Conservation (phyloP, 805 yeast genomes). For the Hanseniaspora clermontiae region DNA sequence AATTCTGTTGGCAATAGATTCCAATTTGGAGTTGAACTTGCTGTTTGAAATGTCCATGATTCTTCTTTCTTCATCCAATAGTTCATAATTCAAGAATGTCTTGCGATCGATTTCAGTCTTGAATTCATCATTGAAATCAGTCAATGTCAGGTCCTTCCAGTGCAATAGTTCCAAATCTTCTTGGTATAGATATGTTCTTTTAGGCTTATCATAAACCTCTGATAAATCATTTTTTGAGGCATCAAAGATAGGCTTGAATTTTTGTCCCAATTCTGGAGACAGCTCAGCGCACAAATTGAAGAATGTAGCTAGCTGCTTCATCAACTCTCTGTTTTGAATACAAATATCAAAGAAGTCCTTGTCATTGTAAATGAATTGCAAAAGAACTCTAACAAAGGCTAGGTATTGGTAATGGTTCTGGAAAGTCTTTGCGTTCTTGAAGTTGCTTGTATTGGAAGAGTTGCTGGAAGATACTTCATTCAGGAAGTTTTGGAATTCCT, state of each 20-base stretch:
- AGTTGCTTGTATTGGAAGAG: neutral
- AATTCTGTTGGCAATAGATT: slow-evolving; percentile 7
- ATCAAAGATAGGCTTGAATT: neutral
- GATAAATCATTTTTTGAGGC: neutral
- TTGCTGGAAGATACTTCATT: neutral
- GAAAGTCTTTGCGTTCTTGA: slow-evolving; percentile 13
- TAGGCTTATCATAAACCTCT: slow-evolving; percentile 27
- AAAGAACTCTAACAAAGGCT: slow-evolving; percentile 45
- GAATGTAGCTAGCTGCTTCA: slow-evolving; percentile 22
- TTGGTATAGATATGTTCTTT: slow-evolving; percentile 41
- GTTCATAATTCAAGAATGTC: slow-evolving; percentile 3
- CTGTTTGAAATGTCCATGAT: slow-evolving; percentile 5
- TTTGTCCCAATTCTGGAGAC: neutral
- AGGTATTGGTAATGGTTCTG: slow-evolving; percentile 19
- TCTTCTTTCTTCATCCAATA: slow-evolving; percentile 7
- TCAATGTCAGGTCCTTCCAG: slow-evolving; percentile 41
- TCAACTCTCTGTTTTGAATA: slow-evolving; percentile 26
- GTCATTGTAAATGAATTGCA: slow-evolving; percentile 37
- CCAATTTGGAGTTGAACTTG: slow-evolving; percentile 4
- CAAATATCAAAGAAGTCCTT: slow-evolving; percentile 23
- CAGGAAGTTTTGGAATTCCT: slow-evolving; percentile 16
- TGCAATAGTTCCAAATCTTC: slow-evolving; percentile 59
- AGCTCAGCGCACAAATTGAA: neutral
- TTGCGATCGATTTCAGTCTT: neutral
- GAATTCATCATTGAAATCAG: slow-evolving; percentile 45